Percentiles rank a stretch among this genome's conserved stretches.
Evolutionary conservation across 129 eudicot genomes (phyloP).

Genomic region (Ambrosia artemisiifolia): DNA sequence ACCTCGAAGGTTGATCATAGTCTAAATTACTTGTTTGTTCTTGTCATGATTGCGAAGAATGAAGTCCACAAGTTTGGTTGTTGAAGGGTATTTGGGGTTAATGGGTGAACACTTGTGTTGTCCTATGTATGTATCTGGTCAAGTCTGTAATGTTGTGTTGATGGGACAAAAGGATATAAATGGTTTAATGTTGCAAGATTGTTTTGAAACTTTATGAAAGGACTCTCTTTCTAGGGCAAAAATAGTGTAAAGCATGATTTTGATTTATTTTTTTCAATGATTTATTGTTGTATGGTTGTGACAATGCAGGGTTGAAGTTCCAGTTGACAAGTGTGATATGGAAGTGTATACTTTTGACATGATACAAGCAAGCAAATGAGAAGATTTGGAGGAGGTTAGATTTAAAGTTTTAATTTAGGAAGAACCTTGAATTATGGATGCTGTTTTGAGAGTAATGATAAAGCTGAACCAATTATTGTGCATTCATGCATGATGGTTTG

Average conservation of each 20-base stretch:
- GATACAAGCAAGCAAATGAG: neutral
- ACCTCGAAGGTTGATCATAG: neutral
- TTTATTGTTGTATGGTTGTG: neutral
- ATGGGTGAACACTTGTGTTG: neutral
- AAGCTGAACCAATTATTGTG: too few relatives aligned
- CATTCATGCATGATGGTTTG: too few relatives aligned
- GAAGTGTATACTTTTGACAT: slow-evolving; percentile 11
- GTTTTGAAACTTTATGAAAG: too few relatives aligned
- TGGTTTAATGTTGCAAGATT: neutral
- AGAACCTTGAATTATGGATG: too few relatives aligned
- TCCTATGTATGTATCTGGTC: neutral
- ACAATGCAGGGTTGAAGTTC: neutral
- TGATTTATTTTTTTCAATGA: neutral
- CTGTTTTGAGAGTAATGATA: too few relatives aligned
- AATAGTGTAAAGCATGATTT: neutral
- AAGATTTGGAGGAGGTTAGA: neutral
- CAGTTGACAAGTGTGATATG: neutral
- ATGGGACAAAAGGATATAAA: neutral
- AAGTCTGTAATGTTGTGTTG: neutral
- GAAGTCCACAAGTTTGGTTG: neutral
- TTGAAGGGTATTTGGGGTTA: neutral
- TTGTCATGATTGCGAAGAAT: neutral
- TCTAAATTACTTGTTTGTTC: neutral
- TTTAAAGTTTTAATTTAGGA: neutral
- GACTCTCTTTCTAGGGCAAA: neutral